Evolutionary conservation across 2,329 filamentous ascomycete genomes (phyloP).

Genomic region (Penicillium glabrum): DNA sequence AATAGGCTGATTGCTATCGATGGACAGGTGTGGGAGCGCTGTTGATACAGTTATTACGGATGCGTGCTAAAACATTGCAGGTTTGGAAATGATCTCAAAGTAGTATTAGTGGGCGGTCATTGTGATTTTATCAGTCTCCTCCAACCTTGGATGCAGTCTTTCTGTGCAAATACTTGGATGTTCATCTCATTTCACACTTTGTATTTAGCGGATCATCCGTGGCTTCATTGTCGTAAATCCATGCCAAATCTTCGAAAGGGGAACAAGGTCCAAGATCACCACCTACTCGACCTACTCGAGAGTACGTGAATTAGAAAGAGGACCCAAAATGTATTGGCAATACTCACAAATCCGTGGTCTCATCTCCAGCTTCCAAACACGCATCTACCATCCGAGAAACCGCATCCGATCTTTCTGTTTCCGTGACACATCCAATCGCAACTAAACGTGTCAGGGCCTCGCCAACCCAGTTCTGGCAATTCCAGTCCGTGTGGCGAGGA

Average conservation of each 20-base stretch:
- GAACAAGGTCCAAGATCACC: background rate
- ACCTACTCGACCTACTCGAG: background rate
- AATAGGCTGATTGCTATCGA: constrained; percentile 76
- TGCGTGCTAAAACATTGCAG: constrained; percentile 23
- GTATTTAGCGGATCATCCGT: background rate
- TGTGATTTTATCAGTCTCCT: no score
- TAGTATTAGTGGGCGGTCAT: background rate
- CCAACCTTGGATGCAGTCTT: no score
- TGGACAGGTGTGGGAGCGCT: constrained; percentile 79
- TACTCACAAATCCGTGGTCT: constrained; percentile 3
- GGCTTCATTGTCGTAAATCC: background rate
- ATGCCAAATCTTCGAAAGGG: background rate
- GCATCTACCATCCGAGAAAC: constrained; percentile 29
- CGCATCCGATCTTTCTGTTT: constrained; percentile 16
- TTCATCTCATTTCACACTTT: background rate
- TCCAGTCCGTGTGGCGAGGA: constrained; percentile 27
- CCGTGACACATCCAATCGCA: constrained; percentile 19
- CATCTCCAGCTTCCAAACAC: constrained; percentile 27
- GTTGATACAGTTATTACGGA: constrained; percentile 46
- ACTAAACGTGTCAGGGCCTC: constrained; percentile 27
- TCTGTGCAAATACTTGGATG: background rate
- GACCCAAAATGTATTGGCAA: background rate
- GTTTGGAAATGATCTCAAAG: constrained; percentile 21
- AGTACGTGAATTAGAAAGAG: background rate
- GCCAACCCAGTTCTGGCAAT: constrained; percentile 34